These are phyloP conservation scores for Silene conica DNA, from an alignment of 148 eudicot species.

Conservation along the genomic window DNA sequence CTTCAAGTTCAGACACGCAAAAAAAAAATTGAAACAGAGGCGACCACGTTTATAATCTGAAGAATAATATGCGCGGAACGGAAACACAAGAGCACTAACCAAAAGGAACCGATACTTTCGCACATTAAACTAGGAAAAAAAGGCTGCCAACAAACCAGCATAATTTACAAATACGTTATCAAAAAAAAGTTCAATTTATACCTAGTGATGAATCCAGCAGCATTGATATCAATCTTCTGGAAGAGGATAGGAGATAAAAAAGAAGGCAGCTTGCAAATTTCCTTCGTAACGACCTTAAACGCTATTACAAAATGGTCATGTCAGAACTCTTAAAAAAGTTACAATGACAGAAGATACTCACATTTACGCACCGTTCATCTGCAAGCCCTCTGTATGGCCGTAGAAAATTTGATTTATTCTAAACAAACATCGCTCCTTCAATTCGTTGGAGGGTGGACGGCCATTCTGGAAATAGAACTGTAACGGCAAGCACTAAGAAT, in stretches of 20 bases:
- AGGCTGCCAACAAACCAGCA: background rate
- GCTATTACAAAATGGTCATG: constrained; percentile 42
- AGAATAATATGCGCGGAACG: background rate
- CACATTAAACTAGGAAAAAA: background rate
- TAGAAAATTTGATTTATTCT: constrained; percentile 92
- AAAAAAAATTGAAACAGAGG: background rate
- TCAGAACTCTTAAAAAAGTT: background rate
- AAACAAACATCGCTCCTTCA: constrained; percentile 80
- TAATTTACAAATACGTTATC: background rate
- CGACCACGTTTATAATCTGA: background rate
- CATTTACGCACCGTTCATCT: constrained; percentile 61
- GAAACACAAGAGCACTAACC: background rate
- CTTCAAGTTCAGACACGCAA: background rate
- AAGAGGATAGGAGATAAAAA: constrained; percentile 82
- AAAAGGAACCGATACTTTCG: background rate
- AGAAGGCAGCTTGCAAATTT: constrained; percentile 95
- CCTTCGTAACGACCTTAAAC: constrained; percentile 79
- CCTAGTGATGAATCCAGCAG: constrained; percentile 86
- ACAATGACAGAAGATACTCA: background rate
- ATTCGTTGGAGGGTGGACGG: constrained; percentile 85
- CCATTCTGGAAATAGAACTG: constrained; percentile 98
- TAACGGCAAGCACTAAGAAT: constrained; percentile 16
- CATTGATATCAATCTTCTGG: constrained; percentile 63
- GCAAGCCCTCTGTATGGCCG: constrained; percentile 84
- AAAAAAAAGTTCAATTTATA: constrained; percentile 21